Evolutionary conservation across 139 green algal genomes (phyloP), one percentile per base, ranked within the genome.

Genomic region (Chlorella sp.): DNA sequence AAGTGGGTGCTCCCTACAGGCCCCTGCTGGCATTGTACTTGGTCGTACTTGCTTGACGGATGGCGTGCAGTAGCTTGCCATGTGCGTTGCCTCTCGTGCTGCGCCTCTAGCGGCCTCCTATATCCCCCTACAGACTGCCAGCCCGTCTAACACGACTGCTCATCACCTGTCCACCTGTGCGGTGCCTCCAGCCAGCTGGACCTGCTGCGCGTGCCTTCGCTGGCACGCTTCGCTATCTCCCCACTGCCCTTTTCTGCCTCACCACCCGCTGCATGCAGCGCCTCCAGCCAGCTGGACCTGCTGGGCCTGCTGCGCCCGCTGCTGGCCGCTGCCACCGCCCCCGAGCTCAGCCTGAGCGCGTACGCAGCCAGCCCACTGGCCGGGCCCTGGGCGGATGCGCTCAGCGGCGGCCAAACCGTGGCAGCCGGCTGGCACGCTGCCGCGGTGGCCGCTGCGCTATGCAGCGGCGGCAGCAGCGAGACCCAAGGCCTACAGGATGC

Each of bases 361-460:
- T 74, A 60, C n/a, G 28, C 17, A n/a, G 12, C 36, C 36, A 30
- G 12, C 57, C 51, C 51, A 2, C 51, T 60, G 9, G 51, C 51
- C 11, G 51, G 51, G 12, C 11, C 51, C 51, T 60, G 51, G 51
- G 51, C 51, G 2, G 51, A 60, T 60, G 51, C 51, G 2, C 9
- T 28, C 20, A 57, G 39, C 57, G 56, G 34, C 34, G 38, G 39
- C 28, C 63, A 83, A 44, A 23, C 74, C 25, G 81, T 80, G 15
- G 62, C 56, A 7, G 81, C 81, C 18, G 81, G 81, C 36, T 86
- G 81, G 81, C 81, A 72, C 23, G 81, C 81, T 0, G 69, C 81
- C 9, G 26, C 17, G 9, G 70, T 86, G 23, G n/a, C 69, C 0
- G 69, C 81, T 7, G 11, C 36, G 16, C 69, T 86, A 56, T 86